Base-by-base conservation (phyloP, 495 filamentous ascomycete genomes). In the Hyphodiscus hymeniophilus region DNA sequence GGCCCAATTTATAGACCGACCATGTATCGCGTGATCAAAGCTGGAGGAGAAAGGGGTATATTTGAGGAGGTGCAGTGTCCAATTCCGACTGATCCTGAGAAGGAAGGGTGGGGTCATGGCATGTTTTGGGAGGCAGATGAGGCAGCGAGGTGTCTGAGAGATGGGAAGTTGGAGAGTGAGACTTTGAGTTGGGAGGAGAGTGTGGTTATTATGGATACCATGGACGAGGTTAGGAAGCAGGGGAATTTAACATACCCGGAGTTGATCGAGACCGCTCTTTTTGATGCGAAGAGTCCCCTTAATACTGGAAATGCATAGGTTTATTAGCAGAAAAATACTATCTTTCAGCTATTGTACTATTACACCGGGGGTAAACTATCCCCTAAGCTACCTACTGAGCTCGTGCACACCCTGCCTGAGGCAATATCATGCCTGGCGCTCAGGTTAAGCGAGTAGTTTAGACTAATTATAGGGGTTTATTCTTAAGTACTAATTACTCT, bases 91-190 rank as follows among this genome's bases (percentile, higher is more conserved):
- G 73, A 78, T 54, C 54, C 61, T 11, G 66, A 64, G 49, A 64
- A 62, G 28, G 53, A 66, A 42, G 48, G 48, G 24, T 72, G 74
- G 57, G 88, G 85, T 15, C 80, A 85, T 54, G 90, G 89, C 18
- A 94, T 94, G 87, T 91, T 85, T 68, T 96, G 84, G 84, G 89
- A 95, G 63, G 91, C 91, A 15, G 91, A 96, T 71, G 89, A 91
- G 70, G 84, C 78, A 50, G 89, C 84, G 38, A 71, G 85, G 18
- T 94, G 87, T 60, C 59, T 95, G 50, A 74, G 84, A 39, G 88
- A 95, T 70, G 87, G 88, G 35, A 84, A 81, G 69, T 59, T 76
- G 55, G 81, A 96, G 71, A 89, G 89, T 64, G 77, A 82, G 47
- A 68, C 64, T 8, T 61, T 92, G 68, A 70, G 79, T 8, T 82